phyloP scores from a whole-genome alignment of 192 early-diverging fungal genomes.

The Lunasporangiospora selenospora region DNA sequence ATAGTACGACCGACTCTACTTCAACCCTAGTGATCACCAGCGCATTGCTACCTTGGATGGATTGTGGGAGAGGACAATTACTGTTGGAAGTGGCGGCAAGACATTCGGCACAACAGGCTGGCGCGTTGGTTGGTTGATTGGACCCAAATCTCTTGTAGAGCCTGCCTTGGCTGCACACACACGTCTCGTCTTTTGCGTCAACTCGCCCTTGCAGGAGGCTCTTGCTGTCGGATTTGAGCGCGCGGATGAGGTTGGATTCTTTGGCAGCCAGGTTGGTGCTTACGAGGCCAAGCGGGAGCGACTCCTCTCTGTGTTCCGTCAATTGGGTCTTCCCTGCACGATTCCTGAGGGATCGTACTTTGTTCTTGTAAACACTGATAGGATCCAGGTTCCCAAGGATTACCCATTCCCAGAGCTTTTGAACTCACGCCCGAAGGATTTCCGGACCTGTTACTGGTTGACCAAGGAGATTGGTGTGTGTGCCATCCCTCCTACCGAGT shows the following conservation, averaged over 20 bases:
- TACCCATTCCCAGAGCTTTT: slow-evolving; percentile 64
- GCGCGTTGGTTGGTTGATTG: slow-evolving; percentile 95
- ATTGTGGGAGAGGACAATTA: slow-evolving; percentile 92
- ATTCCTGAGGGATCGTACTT: slow-evolving; percentile 95
- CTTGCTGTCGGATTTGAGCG: slow-evolving; percentile 75
- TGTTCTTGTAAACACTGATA: slow-evolving; percentile 82
- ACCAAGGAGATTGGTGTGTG: slow-evolving; percentile 90
- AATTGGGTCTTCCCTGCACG: slow-evolving; percentile 77
- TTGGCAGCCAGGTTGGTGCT: slow-evolving; percentile 66
- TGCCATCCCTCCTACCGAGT: slow-evolving; percentile 91
- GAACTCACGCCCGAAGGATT: slow-evolving; percentile 70
- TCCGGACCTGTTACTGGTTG: slow-evolving; percentile 83
- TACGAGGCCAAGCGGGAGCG: slow-evolving; percentile 80
- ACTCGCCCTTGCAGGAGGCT: slow-evolving; percentile 90
- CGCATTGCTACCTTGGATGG: slow-evolving; percentile 85
- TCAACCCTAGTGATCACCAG: slow-evolving; percentile 64
- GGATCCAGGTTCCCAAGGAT: slow-evolving; percentile 67
- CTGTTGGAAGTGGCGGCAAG: slow-evolving; percentile 93
- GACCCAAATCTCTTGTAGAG: slow-evolving; percentile 73
- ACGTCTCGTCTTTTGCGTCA: slow-evolving; percentile 88
- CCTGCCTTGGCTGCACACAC: slow-evolving; percentile 86
- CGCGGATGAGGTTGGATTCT: slow-evolving; percentile 67
- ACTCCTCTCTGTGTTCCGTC: slow-evolving; percentile 70
- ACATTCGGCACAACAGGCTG: slow-evolving; percentile 96
- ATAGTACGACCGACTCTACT: slow-evolving; percentile 92